A percentile compares a stretch with the other conserved stretches of the same genome.
Conservation (phyloP, 257 asterid species). For the Vinca minor region DNA sequence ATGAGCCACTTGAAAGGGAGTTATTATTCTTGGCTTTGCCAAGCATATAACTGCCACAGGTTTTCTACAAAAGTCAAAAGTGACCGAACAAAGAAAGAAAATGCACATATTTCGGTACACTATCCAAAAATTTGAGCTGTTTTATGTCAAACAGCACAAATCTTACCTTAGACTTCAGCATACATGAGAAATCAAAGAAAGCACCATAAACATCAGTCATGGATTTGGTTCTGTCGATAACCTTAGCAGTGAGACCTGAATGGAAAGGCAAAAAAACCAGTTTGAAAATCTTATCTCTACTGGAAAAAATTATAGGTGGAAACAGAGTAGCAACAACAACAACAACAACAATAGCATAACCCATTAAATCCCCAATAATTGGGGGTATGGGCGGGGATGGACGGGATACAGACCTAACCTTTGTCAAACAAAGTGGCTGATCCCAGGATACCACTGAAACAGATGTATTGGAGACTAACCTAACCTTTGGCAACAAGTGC, state of each 20-base stretch:
- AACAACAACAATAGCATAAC: no score
- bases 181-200: conserved; percentile 74
- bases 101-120: background rate
- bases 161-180: conserved; percentile 81
- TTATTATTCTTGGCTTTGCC: background rate
- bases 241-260: conserved; percentile 88
- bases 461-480: no score
- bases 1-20: background rate
- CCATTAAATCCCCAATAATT: no score
- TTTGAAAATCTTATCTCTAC: background rate
- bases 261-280: conserved; percentile 7
- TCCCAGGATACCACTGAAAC: no score
- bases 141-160: conserved; percentile 12
- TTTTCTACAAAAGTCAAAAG: background rate
- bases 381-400: no score
- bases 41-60: background rate
- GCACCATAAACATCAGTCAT: conserved; percentile 89
- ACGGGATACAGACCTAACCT: no score
- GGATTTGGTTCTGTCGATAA: conserved; percentile 66
- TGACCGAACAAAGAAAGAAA: background rate
- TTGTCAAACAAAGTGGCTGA: no score
- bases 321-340: conserved; percentile 4
- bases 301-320: background rate
- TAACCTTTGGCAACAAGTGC: no score
- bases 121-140: background rate